Percentiles rank a stretch among this genome's conserved stretches.
Evolutionary conservation across 495 filamentous ascomycete species (phyloP).

Genomic region (Entonaema liquescens): DNA sequence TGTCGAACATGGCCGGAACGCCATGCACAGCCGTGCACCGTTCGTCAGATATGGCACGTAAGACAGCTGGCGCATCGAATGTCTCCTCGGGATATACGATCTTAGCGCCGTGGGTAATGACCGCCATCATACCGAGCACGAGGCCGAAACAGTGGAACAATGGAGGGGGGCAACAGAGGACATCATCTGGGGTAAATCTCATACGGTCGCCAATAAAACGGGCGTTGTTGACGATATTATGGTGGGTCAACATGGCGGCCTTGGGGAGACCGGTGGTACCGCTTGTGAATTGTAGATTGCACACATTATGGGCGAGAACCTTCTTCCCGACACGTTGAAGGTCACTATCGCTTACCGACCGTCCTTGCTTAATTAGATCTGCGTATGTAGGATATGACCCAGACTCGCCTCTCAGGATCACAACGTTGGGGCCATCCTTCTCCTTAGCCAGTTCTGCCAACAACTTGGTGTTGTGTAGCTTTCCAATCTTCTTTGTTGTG

Average conservation of each 20-base stretch:
- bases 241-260: slow-evolving; percentile 79
- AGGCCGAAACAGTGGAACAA: slow-evolving; percentile 81
- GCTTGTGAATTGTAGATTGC: slow-evolving; percentile 76
- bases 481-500: slow-evolving; percentile 68
- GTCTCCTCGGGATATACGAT: slow-evolving; percentile 72
- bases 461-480: slow-evolving; percentile 62
- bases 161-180: slow-evolving; percentile 74
- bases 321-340: slow-evolving; percentile 51
- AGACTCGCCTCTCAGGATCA: slow-evolving; percentile 64
- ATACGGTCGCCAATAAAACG: slow-evolving; percentile 75
- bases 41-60: slow-evolving; percentile 68
- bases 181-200: slow-evolving; percentile 67
- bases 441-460: slow-evolving; percentile 58
- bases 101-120: slow-evolving; percentile 71
- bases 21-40: slow-evolving; percentile 75
- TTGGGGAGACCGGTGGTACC: slow-evolving; percentile 77
- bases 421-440: slow-evolving; percentile 53
- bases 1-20: slow-evolving; percentile 78
- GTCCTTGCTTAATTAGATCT: slow-evolving; percentile 58
- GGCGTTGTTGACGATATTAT: slow-evolving; percentile 75
- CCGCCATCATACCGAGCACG: slow-evolving; percentile 72
- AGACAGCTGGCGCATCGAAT: slow-evolving; percentile 67
- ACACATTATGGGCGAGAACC: slow-evolving; percentile 68
- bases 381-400: slow-evolving; percentile 61
- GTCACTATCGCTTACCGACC: slow-evolving; percentile 42